phyloP scores from a whole-genome alignment of 169 alveolate genomes.

The Plasmodium gaboni region DNA sequence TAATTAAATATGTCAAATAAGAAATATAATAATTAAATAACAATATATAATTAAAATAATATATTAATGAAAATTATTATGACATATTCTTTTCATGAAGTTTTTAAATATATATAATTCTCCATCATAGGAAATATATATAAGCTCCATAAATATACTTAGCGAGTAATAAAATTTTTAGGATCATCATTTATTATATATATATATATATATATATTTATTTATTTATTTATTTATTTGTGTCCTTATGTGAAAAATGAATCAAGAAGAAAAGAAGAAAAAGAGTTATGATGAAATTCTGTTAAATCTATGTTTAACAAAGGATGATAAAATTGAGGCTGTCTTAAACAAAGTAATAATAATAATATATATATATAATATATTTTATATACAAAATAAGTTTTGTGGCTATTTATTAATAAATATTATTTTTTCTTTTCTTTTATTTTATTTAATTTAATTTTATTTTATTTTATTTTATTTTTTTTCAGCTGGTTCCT shows the following conservation, averaged over 20 bases:
- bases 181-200: too few relatives aligned
- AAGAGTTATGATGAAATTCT: constrained; percentile 48
- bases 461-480: too few relatives aligned
- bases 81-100: too few relatives aligned
- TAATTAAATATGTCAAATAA: too few relatives aligned
- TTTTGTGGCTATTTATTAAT: background rate
- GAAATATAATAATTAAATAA: too few relatives aligned
- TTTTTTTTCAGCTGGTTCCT: constrained; percentile 33
- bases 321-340: constrained; percentile 54
- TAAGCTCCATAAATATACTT: too few relatives aligned
- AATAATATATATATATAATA: background rate
- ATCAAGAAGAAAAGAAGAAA: constrained; percentile 39
- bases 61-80: too few relatives aligned
- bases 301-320: constrained; percentile 49
- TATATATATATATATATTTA: background rate
- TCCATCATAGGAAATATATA: too few relatives aligned
- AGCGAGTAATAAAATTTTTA: too few relatives aligned
- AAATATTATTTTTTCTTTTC: background rate
- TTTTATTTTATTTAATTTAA: background rate
- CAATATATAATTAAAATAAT: too few relatives aligned
- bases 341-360: constrained; percentile 64
- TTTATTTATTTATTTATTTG: constrained; percentile 9
- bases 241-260: constrained; percentile 29
- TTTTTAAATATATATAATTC: too few relatives aligned
- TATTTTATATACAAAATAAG: background rate